Evolutionary conservation across 805 yeast genomes (phyloP).

Genomic region (Candida bentonensis): DNA sequence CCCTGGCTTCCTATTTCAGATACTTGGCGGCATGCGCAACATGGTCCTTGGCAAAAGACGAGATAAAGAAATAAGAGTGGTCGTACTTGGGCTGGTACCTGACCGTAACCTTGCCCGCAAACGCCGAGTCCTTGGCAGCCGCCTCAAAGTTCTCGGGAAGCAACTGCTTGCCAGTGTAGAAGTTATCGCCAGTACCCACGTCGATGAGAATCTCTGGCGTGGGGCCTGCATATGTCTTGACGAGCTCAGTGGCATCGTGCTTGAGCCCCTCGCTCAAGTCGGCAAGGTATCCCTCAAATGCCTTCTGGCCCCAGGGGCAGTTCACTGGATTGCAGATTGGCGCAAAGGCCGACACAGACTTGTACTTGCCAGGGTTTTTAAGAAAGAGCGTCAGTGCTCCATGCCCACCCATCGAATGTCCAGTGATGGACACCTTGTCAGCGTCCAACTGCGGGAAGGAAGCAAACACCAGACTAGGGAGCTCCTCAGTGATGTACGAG

Average conservation of each 20-base stretch:
- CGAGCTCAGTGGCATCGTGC: conserved; percentile 76
- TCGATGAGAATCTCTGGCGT: conserved; percentile 60
- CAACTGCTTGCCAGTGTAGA: conserved; percentile 48
- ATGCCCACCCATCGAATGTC: conserved; percentile 98
- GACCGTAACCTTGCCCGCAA: conserved; percentile 46
- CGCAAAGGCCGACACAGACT: conserved; percentile 77
- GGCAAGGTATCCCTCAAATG: conserved; percentile 69
- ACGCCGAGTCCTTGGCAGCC: conserved; percentile 39
- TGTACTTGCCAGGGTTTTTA: conserved; percentile 56
- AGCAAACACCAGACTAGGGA: conserved; percentile 37
- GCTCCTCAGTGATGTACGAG: conserved; percentile 63
- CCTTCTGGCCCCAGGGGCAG: conserved; percentile 81
- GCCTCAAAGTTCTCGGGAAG: conserved; percentile 63
- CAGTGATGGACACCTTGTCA: conserved; percentile 59
- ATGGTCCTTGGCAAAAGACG: conserved; percentile 69
- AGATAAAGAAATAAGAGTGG: conserved; percentile 78
- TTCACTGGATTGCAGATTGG: conserved; percentile 73
- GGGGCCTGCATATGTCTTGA: conserved; percentile 42
- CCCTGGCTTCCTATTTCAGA: conserved; percentile 13
- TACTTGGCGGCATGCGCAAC: conserved; percentile 76
- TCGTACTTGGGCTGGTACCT: conserved; percentile 70
- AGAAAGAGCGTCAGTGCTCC: conserved; percentile 72
- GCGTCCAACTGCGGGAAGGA: conserved; percentile 36
- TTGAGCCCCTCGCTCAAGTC: conserved; percentile 41
- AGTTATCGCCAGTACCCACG: conserved; percentile 68